These are phyloP conservation scores for Ophidiomyces ophidiicola DNA, from an alignment of 2,329 filamentous ascomycete species.

Conservation along the genomic window DNA sequence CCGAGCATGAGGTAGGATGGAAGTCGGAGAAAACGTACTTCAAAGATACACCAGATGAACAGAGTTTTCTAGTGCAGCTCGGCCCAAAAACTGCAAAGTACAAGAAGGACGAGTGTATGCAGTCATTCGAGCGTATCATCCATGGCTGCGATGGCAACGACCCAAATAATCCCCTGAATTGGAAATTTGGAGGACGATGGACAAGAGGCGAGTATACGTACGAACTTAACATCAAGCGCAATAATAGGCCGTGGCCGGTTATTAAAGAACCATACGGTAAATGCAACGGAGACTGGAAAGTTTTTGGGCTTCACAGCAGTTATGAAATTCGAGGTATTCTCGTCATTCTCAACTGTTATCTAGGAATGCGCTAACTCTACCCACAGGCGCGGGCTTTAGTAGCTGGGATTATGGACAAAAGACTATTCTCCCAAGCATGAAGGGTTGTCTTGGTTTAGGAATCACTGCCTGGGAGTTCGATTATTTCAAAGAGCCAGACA, in stretches of 20 bases:
- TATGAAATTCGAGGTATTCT: slow-evolving; percentile 16
- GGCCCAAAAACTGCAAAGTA: slow-evolving; percentile 7
- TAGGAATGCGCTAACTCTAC: background rate
- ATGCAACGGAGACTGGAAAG: slow-evolving; percentile 19
- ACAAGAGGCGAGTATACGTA: slow-evolving; percentile 20
- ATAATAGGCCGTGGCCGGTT: slow-evolving; percentile 19
- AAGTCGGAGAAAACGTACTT: slow-evolving; percentile 17
- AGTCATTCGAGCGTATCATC: slow-evolving; percentile 17
- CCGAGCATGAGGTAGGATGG: slow-evolving; percentile 17
- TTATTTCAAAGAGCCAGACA: slow-evolving; percentile 18
- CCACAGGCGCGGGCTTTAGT: slow-evolving; percentile 19
- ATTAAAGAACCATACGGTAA: slow-evolving; percentile 16
- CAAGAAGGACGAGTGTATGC: slow-evolving; percentile 12
- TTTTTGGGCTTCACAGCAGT: slow-evolving; percentile 13
- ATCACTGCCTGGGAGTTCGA: slow-evolving; percentile 20
- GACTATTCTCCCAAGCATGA: slow-evolving; percentile 15
- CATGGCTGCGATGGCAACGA: slow-evolving; percentile 22
- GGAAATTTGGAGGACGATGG: slow-evolving; percentile 22
- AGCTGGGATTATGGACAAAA: slow-evolving; percentile 20
- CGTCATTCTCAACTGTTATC: background rate
- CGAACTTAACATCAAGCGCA: slow-evolving; percentile 15
- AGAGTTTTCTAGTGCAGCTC: slow-evolving; percentile 16
- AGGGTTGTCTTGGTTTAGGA: slow-evolving; percentile 17
- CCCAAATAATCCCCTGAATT: slow-evolving; percentile 22
- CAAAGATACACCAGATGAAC: slow-evolving; percentile 22